Evolutionary conservation across 2,329 filamentous ascomycete species (phyloP).

Genomic region (Laburnicola sp.): DNA sequence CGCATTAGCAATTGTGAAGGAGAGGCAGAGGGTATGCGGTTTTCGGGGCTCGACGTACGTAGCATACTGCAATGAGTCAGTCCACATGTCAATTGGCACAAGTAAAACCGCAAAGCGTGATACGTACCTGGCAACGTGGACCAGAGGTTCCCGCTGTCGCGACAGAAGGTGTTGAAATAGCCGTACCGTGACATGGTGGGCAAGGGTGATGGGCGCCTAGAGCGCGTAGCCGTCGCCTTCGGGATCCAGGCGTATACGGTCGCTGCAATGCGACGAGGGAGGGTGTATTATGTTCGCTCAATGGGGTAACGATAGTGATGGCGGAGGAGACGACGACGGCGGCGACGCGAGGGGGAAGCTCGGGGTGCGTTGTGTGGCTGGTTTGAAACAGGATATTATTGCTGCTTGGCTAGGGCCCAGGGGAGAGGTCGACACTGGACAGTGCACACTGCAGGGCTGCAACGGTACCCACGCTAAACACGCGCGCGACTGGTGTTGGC

Average conservation of each 20-base stretch:
- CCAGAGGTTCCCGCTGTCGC: conserved; percentile 50
- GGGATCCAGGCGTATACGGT: background rate
- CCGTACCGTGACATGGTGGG: conserved; percentile 42
- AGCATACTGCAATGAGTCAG: conserved; percentile 50
- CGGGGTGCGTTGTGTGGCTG: conserved; percentile 10
- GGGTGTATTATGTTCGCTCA: conserved; percentile 9
- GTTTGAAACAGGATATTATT: conserved; percentile 17
- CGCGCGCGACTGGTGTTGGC: conserved; percentile 6
- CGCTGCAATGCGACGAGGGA: conserved; percentile 7
- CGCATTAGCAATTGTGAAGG: conserved; percentile 33
- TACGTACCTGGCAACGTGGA: conserved; percentile 47
- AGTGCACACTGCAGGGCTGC: conserved; percentile 3
- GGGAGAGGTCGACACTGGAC: conserved; percentile 2
- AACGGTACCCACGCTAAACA: conserved; percentile 1
- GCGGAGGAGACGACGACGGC: conserved; percentile 19
- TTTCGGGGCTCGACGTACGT: conserved; percentile 44
- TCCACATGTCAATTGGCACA: conserved; percentile 20
- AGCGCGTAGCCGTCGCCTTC: conserved; percentile 26
- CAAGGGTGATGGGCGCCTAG: conserved; percentile 11
- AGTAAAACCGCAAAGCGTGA: background rate
- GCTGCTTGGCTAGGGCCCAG: conserved; percentile 7
- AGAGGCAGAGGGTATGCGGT: conserved; percentile 10
- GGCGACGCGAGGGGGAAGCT: conserved; percentile 17
- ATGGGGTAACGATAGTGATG: conserved; percentile 20
- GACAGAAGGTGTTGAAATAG: conserved; percentile 53